Base-by-base conservation (phyloP, 306 rosid species). In the Trifolium pratense region DNA sequence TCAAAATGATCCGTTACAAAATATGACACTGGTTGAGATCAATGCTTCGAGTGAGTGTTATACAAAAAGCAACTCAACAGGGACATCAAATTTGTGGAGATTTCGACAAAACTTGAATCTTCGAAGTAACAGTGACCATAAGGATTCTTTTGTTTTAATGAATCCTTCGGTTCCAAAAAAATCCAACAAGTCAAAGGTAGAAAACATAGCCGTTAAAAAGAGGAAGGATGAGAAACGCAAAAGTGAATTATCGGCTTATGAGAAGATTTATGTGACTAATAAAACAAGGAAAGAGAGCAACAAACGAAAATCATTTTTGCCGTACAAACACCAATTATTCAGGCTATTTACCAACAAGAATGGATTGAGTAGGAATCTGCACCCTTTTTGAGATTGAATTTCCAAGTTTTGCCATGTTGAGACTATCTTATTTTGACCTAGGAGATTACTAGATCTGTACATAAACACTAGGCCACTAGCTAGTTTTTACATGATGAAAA, bases 111-210 rank as follows among this genome's bases (percentile, higher is more conserved):
- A 45, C 2, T 13, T 15, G 18, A 15, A 45, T 15, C 52, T 45
- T 46, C 17, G 37, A 25, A 57, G 17, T 12, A 57, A 57, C 7
- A 25, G 37, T 25, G 63, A 57, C 15, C 17, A 5, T 5, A 25
- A 62, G 3, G 29, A 17, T 9, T n/a, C 48, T 36, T 36, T 62
- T 17, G 29, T n/a, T 62, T 8, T 34, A 40, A 34, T 36, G 29
- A 62, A 34, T 3, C n/a, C 46, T 9, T 11, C 29, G 14, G 26
- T 9, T 42, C 9, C 26, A 29, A 2, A 2, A 62, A 16, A 9
- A 7, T 84, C 92, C 31, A 89, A 81, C 9, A 88, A 92, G 13
- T 2, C 48, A 1, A 48, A 48, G 10, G 20, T n/a, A 48, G 21
- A 48, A 48, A 48, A 48, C 3, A 48, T 5, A 0, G 21, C 9